A percentile compares a stretch with the other conserved stretches of the same genome.
phyloP scores from a whole-genome alignment of 129 eudicot species.

The Centella asiatica region DNA sequence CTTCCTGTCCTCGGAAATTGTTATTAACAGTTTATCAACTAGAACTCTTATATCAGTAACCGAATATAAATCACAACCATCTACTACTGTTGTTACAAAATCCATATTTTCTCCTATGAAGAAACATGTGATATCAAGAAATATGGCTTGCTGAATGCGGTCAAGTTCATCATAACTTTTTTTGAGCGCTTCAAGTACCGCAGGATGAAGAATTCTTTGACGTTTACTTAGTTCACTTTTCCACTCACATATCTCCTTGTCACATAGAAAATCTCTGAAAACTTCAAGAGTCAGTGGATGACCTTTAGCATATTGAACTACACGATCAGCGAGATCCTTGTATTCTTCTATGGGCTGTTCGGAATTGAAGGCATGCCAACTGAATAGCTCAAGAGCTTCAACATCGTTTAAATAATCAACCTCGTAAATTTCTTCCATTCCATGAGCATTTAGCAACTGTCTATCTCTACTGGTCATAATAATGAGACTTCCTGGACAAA shows the following conservation, averaged over 20 bases:
- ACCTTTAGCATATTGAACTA: conserved; percentile 3
- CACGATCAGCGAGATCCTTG: background rate
- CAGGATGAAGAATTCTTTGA: background rate
- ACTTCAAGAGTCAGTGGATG: conserved; percentile 5
- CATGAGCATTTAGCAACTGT: conserved; percentile 3
- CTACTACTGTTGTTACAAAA: background rate
- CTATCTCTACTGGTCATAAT: conserved; percentile 9
- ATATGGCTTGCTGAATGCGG: background rate
- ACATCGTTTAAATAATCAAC: background rate
- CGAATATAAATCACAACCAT: conserved; percentile 2
- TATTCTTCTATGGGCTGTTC: background rate
- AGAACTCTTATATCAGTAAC: background rate
- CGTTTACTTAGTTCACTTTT: background rate
- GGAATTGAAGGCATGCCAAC: background rate
- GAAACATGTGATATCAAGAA: conserved; percentile 4
- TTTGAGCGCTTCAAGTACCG: background rate
- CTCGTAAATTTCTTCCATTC: background rate
- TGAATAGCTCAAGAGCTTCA: conserved; percentile 6
- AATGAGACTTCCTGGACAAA: conserved; percentile 13
- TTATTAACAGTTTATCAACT: conserved; percentile 1
- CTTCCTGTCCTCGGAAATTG: background rate
- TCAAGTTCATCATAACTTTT: background rate
- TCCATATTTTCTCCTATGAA: conserved; percentile 5
- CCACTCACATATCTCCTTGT: background rate
- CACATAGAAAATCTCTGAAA: conserved; percentile 6